Conservation (phyloP, 805 yeast species). For the Kodamaea nitidulidarum region DNA sequence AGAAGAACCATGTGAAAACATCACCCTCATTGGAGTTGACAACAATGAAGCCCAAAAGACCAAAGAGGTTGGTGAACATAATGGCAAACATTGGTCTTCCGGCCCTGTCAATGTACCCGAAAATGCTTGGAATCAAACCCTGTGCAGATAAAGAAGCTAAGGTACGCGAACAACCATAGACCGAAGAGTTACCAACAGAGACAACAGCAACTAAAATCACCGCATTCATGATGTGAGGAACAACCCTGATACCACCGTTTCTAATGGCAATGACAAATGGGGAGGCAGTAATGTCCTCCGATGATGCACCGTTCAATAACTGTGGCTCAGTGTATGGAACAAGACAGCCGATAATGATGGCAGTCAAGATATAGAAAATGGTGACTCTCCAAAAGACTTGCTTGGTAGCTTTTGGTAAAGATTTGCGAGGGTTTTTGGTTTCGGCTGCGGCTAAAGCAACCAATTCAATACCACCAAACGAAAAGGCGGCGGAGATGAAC, state of each 20-base stretch:
- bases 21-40: constrained; percentile 26
- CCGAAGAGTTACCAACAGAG: constrained; percentile 74
- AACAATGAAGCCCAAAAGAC: constrained; percentile 38
- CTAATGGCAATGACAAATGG: constrained; percentile 73
- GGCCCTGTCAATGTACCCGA: constrained; percentile 36
- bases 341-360: constrained; percentile 32
- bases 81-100: constrained; percentile 43
- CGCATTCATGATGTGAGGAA: constrained; percentile 71
- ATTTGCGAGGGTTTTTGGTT: constrained; percentile 49
- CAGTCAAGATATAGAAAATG: constrained; percentile 36
- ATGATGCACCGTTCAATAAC: constrained; percentile 42
- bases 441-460: constrained; percentile 59
- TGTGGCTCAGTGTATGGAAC: constrained; percentile 50
- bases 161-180: constrained; percentile 70
- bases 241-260: constrained; percentile 56
- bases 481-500: constrained; percentile 53
- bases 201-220: constrained; percentile 69
- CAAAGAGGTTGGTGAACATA: constrained; percentile 29
- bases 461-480: constrained; percentile 60
- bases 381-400: constrained; percentile 54
- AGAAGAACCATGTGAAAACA: constrained; percentile 40
- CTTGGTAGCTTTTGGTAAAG: constrained; percentile 54
- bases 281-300: constrained; percentile 55
- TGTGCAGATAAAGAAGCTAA: constrained; percentile 65
- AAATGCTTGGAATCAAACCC: constrained; percentile 57